Evolutionary conservation across 1,284 basidiomycete species (phyloP).

Genomic region (Pulchroboletus neoregius): DNA sequence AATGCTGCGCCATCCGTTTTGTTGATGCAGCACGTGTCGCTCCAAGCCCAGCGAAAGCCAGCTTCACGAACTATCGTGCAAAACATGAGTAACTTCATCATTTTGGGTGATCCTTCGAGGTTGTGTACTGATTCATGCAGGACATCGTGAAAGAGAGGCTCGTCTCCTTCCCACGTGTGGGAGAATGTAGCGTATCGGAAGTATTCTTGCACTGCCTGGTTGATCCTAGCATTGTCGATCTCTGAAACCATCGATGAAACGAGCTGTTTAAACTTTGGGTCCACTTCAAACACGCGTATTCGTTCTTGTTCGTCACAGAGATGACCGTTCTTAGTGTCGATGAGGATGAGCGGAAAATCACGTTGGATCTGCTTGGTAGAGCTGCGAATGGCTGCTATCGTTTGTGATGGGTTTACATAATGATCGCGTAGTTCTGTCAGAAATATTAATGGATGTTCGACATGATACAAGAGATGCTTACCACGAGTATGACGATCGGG

Average conservation of each 20-base stretch:
- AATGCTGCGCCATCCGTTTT: constrained; percentile 17
- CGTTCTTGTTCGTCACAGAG: constrained; percentile 17
- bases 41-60: constrained; percentile 29
- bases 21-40: constrained; percentile 27
- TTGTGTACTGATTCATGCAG: constrained; percentile 11
- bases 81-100: constrained; percentile 19
- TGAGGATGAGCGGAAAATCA: constrained; percentile 12
- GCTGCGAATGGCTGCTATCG: constrained; percentile 2
- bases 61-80: constrained; percentile 13
- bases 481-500: constrained; percentile 4
- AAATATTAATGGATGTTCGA: neutral
- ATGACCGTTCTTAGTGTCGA: constrained; percentile 15
- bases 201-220: constrained; percentile 8
- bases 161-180: constrained; percentile 22
- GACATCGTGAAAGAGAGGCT: constrained; percentile 18
- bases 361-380: constrained; percentile 8
- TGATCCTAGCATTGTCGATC: constrained; percentile 6
- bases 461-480: neutral
- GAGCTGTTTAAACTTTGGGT: constrained; percentile 17
- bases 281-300: constrained; percentile 8
- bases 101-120: constrained; percentile 6
- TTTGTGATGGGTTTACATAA: constrained; percentile 13
- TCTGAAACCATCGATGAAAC: constrained; percentile 13
- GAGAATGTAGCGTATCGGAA: constrained; percentile 26
- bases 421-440: neutral